Conservation (phyloP, 768 basidiomycete species). For the Omphalotus guepiniiformis region DNA sequence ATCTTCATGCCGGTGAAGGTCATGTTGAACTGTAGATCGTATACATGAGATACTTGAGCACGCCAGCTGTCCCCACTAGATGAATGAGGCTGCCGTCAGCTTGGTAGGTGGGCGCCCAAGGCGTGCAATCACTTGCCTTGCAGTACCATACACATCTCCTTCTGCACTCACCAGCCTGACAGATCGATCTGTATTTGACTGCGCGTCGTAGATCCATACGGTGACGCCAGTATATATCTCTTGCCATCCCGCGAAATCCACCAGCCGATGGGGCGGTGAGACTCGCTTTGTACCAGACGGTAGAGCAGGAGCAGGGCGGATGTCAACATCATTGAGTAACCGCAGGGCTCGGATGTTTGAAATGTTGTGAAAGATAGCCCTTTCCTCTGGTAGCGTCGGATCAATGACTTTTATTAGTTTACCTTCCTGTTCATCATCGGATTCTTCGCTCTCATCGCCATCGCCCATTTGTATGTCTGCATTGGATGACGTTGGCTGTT, state of each 20-base stretch:
- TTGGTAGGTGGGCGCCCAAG: too few species aligned
- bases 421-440: conserved; percentile 25
- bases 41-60: conserved; percentile 62
- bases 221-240: conserved; percentile 67
- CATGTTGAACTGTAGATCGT: conserved; percentile 69
- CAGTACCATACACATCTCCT: conserved; percentile 69
- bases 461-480: conserved; percentile 23
- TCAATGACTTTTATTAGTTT: conserved; percentile 50
- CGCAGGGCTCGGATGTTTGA: conserved; percentile 68
- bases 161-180: conserved; percentile 60
- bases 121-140: conserved; percentile 50
- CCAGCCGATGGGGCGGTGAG: conserved; percentile 50
- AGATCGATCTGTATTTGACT: conserved; percentile 63
- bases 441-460: conserved; percentile 31
- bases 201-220: conserved; percentile 72
- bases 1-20: conserved; percentile 57
- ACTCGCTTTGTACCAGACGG: conserved; percentile 43
- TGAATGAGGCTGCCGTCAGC: background rate
- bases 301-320: conserved; percentile 48
- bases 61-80: conserved; percentile 80
- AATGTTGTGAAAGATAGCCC: conserved; percentile 37
- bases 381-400: conserved; percentile 37
- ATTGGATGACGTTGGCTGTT: background rate
- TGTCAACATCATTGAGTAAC: conserved; percentile 66
- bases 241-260: conserved; percentile 63